Base-by-base conservation (phyloP, 345 rosid species). In the Anastatica hierochuntica region DNA sequence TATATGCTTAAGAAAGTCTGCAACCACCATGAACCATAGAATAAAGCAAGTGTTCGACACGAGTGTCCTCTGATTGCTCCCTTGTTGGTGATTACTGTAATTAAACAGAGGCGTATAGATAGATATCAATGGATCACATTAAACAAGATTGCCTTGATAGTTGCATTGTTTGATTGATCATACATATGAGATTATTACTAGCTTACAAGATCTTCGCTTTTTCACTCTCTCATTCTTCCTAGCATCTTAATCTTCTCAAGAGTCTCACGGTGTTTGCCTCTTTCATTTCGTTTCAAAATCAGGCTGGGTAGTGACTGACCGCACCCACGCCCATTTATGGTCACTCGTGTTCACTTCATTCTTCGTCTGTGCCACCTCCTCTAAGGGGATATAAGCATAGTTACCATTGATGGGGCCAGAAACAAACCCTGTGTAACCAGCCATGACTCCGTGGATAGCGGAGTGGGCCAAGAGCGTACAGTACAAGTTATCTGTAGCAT, bases 291-390 rank as follows among this genome's bases (percentile, higher is more conserved):
- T 55, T 35, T 42, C 62, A 69, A 90, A 90, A 70, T 82, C 95
- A 10, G 96, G 96, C 62, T 87, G 98, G 53, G 71, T 87, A 52
- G 82, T 87, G 18, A 84, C 79, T 10, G 92, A 82, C 58, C 88
- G 82, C 15, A 90, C 84, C 95, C 96, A 87, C 1, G 94, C 94
- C 96, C 97, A 87, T 69, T 82, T 84, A 56, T 79, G 97, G 57
- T 84, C 95, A 53, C 44, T 72, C 0, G 78, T 60, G 51, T 84
- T 59, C 20, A 87, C 95, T 75, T 60, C 72, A 48, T 87, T 80
- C 79, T 62, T 80, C 16, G 86, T 74, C 59, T 44, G 47, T 2
- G 87, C 89, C 61, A 90, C 85, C 27, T 90, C 95, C 11, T 75
- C 79, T 53, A 90, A 26, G 0, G 96, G 96, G 40, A 90, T 84